Percentiles rank a stretch among this genome's conserved stretches.
Evolutionary conservation across 2,329 filamentous ascomycete genomes (phyloP).

Genomic region (Akanthomyces lecanii): DNA sequence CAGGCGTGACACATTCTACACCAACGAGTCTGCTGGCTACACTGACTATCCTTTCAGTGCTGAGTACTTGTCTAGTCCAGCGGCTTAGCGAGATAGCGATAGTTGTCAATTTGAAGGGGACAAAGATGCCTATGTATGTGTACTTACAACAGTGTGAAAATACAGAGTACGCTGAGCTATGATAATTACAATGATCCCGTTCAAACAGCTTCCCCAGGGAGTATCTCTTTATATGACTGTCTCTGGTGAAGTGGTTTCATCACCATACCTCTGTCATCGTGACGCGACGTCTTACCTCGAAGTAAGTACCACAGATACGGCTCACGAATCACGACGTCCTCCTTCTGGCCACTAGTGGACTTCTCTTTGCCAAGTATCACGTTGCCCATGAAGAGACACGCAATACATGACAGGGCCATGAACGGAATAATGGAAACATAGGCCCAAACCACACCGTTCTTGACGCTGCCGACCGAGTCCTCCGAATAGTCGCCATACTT

Average conservation of each 20-base stretch:
- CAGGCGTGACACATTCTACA: constrained; percentile 27
- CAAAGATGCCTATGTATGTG: too few species aligned
- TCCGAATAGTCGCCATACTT: constrained; percentile 24
- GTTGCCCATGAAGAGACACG: constrained; percentile 29
- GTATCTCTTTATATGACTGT: background rate
- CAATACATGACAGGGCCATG: constrained; percentile 37
- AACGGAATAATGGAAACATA: constrained; percentile 60
- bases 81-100: background rate
- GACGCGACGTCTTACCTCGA: background rate
- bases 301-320: constrained; percentile 14
- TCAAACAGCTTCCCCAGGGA: background rate
- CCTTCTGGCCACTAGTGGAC: background rate
- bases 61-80: background rate
- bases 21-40: constrained; percentile 19
- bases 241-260: background rate
- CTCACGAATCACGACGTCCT: constrained; percentile 9
- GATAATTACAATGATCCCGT: background rate
- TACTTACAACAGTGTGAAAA: too few species aligned
- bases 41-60: constrained; percentile 17
- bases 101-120: too few species aligned
- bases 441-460: constrained; percentile 47
- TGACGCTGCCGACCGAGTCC: constrained; percentile 26
- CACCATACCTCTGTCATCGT: background rate
- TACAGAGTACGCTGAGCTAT: too few species aligned
- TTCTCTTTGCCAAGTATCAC: constrained; percentile 26